Evolutionary conservation across 345 rosid genomes (phyloP), one percentile per base, ranked within the genome.

Genomic region (Arabidopsis suecica): DNA sequence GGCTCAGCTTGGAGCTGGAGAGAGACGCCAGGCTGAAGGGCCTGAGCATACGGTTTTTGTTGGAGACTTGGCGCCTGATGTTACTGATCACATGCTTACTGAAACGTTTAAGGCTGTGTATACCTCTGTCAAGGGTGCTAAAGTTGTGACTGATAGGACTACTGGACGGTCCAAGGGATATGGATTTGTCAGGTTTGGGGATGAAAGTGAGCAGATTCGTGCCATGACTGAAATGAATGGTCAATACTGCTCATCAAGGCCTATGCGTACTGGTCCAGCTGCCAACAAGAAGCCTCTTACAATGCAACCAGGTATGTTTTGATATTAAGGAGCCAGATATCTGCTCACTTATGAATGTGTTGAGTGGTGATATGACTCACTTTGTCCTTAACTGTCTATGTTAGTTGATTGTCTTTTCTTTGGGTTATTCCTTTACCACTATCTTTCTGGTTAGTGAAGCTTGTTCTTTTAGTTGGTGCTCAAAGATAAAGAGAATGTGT

Each of bases 191-290:
- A 90, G 88, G 58, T 92, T 95, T 82, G 90, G 80, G 5, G 96
- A 95, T 79, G 97, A 95, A 79, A 80, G 23, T 62, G 99, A 95
- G 57, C 97, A 95, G 73, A 30, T 78, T 40, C 93, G 89, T 40
- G 93, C 99, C 49, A 92, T 95, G 97, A 83, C 83, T 37, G 99
- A 95, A 76, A 95, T 95, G 97, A 95, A 92, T 73, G 99, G 99
- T 40, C 84, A 81, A 32, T 85, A 75, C 61, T 92, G 97, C 65
- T 89, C 93, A 10, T 84, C 91, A 1, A 89, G 99, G 83, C 91
- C 97, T 16, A 92, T 95, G 99, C 87, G 97, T 58, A 87, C 87
- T 79, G 99, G 97, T 16, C 93, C 96, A 1, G 98, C 97, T 78
- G 88, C 97, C 58, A 88, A 84, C 40, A 95, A 95, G 82, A 95